Evolutionary conservation across 208 protist species (phyloP).

Genomic region (Naegleria fowleri): DNA sequence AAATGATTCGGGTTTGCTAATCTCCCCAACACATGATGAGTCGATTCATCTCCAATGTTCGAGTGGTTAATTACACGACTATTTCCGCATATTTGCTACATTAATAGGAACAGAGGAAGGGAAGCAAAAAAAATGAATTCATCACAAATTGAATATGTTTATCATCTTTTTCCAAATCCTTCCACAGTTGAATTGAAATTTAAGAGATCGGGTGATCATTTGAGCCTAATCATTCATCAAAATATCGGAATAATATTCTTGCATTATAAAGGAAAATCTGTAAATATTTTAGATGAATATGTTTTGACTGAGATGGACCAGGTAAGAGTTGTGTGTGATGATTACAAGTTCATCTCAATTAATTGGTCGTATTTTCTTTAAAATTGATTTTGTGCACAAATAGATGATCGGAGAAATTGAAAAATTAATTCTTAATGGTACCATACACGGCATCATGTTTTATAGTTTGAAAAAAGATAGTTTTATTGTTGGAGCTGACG

Average conservation of each 20-base stretch:
- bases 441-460: not conserved
- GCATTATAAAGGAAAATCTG: not conserved
- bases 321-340: not conserved
- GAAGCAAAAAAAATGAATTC: not conserved
- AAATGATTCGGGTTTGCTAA: no score
- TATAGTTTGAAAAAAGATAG: not conserved
- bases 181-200: not conserved
- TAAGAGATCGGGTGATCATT: not conserved
- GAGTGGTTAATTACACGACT: no score
- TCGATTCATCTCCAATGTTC: no score
- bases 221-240: not conserved
- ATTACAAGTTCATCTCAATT: no score
- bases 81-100: no score
- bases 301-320: not conserved
- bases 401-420: not conserved
- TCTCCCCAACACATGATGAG: no score
- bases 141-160: not conserved
- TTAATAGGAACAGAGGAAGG: no score
- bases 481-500: constrained; percentile 18
- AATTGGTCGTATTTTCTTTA: not conserved
- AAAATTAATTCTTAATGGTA: not conserved
- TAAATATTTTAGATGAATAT: not conserved
- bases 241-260: not conserved
- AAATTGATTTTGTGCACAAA: not conserved
- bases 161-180: not conserved